Evolutionary conservation across 805 yeast genomes (phyloP).

Genomic region (Saccharomycopsis sp.): DNA sequence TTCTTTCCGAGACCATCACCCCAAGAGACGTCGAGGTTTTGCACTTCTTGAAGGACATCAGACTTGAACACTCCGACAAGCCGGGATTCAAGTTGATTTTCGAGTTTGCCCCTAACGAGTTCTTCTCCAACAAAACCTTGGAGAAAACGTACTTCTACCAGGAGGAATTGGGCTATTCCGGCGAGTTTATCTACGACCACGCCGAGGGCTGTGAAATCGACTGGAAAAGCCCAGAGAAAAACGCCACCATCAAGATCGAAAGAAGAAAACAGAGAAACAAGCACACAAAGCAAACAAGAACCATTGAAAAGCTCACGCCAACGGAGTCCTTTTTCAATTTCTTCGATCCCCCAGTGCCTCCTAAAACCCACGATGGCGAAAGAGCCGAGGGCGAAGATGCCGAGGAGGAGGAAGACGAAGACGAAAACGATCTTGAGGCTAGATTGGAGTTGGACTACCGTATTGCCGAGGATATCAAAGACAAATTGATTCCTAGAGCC

Average conservation of each 20-base stretch:
- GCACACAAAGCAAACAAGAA: conserved; percentile 92
- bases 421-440: conserved; percentile 69
- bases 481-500: conserved; percentile 91
- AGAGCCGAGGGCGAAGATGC: conserved; percentile 47
- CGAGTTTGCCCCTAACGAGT: conserved; percentile 70
- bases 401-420: conserved; percentile 54
- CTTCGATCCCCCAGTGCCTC: conserved; percentile 86
- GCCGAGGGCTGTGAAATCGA: conserved; percentile 85
- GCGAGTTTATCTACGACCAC: conserved; percentile 94
- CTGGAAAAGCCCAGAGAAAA: conserved; percentile 75
- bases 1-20: conserved; percentile 75
- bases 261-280: conserved; percentile 97
- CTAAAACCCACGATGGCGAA: conserved; percentile 43
- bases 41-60: conserved; percentile 57
- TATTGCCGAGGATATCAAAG: conserved; percentile 93
- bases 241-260: conserved; percentile 82
- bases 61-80: conserved; percentile 67
- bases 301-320: conserved; percentile 92
- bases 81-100: conserved; percentile 90
- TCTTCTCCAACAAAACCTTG: conserved; percentile 64
- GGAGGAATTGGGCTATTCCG: conserved; percentile 87
- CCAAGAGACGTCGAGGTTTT: conserved; percentile 88
- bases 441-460: conserved; percentile 89
- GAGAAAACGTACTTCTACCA: conserved; percentile 90
- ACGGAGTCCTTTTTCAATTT: conserved; percentile 92